Evolutionary conservation across 345 rosid species (phyloP), one percentile per base, ranked within the genome.

Genomic region (Citrus unshiu): DNA sequence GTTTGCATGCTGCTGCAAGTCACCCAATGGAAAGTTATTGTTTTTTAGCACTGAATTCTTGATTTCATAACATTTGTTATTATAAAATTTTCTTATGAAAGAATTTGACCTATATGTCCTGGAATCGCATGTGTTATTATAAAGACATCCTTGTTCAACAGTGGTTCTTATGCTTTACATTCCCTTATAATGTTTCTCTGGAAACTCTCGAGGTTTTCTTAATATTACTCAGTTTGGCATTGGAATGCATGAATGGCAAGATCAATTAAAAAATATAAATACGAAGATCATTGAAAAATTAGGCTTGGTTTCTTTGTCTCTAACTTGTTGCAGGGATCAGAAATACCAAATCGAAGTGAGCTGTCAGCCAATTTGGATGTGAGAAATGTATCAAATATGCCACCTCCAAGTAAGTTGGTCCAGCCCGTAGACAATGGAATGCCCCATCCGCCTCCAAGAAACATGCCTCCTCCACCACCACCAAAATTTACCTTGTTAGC

Each of bases 401-500:
- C 87, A 61, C 83, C 92, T 79, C 85, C 88, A 30, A 93, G 81
- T 86, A 88, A 85, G 80, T 73, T 76, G 73, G 74, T 77, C 43
- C 81, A 80, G 66, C 74, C 83, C 27, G 68, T 84, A 32, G 81
- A 82, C 35, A 82, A 84, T 67, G 85, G 82, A 71, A 78, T 88
- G 85, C 86, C 76, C 3, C 80, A 86, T n/a, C 88, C 88, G 7
- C 83, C 89, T 49, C 87, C 91, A 77, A 81, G 81, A 83, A 77
- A 82, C 78, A 89, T 86, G 87, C 89, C 87, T 4, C 92, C 88
- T n/a, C 92, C 88, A 1, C 89, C 89, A 29, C 93, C 89, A 25
- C 94, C 93, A 32, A 88, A 90, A 70, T 86, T 91, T 78, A 80
- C 75, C 16, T 72, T 88, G 7, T 59, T 85, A 35, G 74, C 77